Base-by-base conservation (phyloP, 2,329 filamentous ascomycete species). In the Lomentospora prolificans region DNA sequence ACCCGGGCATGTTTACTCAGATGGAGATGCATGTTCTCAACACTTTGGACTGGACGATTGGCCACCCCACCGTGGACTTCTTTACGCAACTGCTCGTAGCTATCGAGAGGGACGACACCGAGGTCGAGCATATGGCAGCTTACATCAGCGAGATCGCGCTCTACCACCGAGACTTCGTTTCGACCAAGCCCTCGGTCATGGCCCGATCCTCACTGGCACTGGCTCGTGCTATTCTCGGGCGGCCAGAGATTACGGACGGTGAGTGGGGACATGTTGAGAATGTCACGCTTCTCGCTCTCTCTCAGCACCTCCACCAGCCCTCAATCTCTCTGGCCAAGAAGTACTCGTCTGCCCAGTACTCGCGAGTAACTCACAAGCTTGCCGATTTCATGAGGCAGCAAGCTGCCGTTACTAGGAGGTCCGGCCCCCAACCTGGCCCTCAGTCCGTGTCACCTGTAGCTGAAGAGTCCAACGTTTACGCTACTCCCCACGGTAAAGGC, bases 21-120 rank as follows among this genome's bases (percentile, higher is more conserved):
- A 99, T 99, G 94, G 94, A 99, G 75, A 97, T 95, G 91, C 94
- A 99, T 70, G 92, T 99, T 36, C 81, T 99, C 64, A 95, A 96
- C 74, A 99, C 94, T 1, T 81, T 99, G 58, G 90, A 95, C 69
- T 99, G 94, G 94, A 84, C 86, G 62, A 88, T 99, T 62, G 94
- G 94, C 56, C 92, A 97, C 73, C 91, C 94, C 1, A 97, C 94
- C 27, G 89, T 96, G 61, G 92, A 97, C 71, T 89, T 87, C 69
- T 99, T 96, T 73, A 80, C 95, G 50, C 88, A 96, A 67, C 76
- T 96, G 59, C 90, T 92, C 59, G 81, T 95, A 39, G 81, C 88
- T 50, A 89, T 96, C 69, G 89, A 88, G 68, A 72, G 73, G 30
- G 81, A 86, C 65, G 89, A 96, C 68, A 79, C 84, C 24, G 91